Conservation (phyloP, 176 grass and related monocot genomes). For the Carex pumila region DNA sequence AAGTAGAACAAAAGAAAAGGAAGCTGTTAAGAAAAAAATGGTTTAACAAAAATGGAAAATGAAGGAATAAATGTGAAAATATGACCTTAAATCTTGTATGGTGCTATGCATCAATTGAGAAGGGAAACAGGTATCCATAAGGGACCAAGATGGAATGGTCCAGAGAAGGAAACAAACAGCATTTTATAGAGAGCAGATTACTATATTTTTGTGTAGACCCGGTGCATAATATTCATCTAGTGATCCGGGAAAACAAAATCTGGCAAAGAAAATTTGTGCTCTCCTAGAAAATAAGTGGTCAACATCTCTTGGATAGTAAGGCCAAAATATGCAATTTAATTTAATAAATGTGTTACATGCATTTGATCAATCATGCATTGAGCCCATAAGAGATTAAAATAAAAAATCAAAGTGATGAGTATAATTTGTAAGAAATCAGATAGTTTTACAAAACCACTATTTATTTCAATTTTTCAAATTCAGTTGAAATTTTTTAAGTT, state of each 20-base stretch:
- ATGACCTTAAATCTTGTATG: conserved; percentile 6
- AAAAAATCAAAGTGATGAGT: too few relatives aligned
- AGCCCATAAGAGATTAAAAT: too few relatives aligned
- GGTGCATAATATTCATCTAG: background rate
- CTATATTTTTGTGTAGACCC: background rate
- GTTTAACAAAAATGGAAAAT: background rate
- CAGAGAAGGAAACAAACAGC: background rate
- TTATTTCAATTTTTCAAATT: too few relatives aligned
- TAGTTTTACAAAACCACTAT: too few relatives aligned
- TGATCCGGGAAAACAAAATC: background rate
- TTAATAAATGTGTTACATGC: too few relatives aligned
- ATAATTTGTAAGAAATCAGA: too few relatives aligned
- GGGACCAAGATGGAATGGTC: background rate
- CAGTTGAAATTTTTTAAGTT: too few relatives aligned
- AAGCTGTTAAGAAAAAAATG: background rate
- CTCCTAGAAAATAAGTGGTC: background rate
- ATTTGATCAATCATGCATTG: too few relatives aligned
- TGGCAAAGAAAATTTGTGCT: background rate
- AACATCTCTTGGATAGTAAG: background rate
- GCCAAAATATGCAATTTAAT: too few relatives aligned
- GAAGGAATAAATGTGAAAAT: background rate
- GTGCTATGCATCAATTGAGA: background rate
- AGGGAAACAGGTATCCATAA: background rate
- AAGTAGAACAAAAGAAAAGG: background rate
- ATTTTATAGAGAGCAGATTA: background rate